Base-by-base conservation (phyloP, 495 filamentous ascomycete genomes). In the Friedmanniomyces simplex region DNA sequence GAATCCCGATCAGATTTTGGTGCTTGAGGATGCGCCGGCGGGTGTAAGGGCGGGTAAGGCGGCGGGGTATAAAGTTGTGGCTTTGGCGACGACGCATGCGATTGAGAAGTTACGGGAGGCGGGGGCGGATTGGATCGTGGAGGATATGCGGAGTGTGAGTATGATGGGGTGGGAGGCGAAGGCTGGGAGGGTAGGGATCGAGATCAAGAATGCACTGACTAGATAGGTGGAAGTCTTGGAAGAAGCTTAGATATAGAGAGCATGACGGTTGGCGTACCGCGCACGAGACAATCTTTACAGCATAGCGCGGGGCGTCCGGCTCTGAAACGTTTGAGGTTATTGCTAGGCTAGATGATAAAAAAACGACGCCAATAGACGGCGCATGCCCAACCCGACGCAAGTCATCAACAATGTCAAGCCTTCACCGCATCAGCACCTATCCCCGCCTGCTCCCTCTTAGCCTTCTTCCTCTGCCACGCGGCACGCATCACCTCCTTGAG, bases 11-110 rank as follows among this genome's bases (percentile, higher is more conserved):
- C 70, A 77, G 14, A 73, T 93, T 20, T 73, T 96, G 18, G 91
- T 98, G 34, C 71, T 98, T 7, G 93, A 98, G 69, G 93, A 98
- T 71, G 85, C 87, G 49, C 91, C 93, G 0, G 89, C 91, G n/a
- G 93, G 93, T 2, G 91, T 96, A 59, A 73, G 71, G 50, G 84
- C 91, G 20, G 91, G 93, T 22, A 95, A 93, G 71, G 87, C 82
- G 0, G 91, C 93, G 1, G 89, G 88, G 1, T 97, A 88, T 73
- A 82, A 82, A 67, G 93, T 98, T 4, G 71, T 95, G 45, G 91
- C 83, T n/a, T 69, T 98, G 34, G 82, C 85, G 47, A 96, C 91
- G 42, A 91, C 87, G 47, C 91, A 98, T 70, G 79, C 80, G 21
- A 72, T 82, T 41, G 81, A 82, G 63, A 78, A 90, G 69, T 74